Base-by-base conservation (phyloP, 768 basidiomycete species). In the Rhodosporidiobolus odoratus region DNA sequence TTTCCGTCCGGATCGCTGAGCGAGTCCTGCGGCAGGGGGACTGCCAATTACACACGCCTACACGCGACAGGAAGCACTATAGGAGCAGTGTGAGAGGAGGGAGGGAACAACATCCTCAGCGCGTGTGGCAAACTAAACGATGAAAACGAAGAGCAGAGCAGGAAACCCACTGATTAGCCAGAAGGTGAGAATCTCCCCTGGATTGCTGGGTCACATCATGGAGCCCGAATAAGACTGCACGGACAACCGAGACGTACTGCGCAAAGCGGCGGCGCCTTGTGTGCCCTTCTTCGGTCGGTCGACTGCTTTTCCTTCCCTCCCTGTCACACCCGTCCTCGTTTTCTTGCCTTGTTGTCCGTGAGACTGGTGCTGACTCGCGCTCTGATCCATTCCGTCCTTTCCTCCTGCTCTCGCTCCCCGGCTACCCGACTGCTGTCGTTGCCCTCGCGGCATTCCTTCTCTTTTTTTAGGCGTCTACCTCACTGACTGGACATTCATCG, bases 401-500 rank as follows among this genome's bases (percentile, higher is more conserved):
- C 48, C 54, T 16, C 8, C 2, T 40, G 2, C 45, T 41, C 30
- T 15, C 12, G 8, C 25, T 1, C 25, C 13, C 35, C 13, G 57
- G 5, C 37, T 21, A 21, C 13, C 47, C 23, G 27, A 23, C 9
- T n/a, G 21, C 23, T 23, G 43, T 13, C 43, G 43, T 45, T 23
- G 43, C 43, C 43, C 43, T 12, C 43, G 43, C 43, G 12, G 43
- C 0, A 25, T 65, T 32, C 50, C 52, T 66, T 37, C 17, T 32
- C 53, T 38, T 66, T 37, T 17, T 30, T 9, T n/a, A 96, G 95
- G 96, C 76, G 90, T 97, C 64, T 97, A 95, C 82, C 85, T 99
- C 35, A 94, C 95, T 10, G 91, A 90, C 12, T 83, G 98, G 71
- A 94, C 93, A n/a, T 97, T 98, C 80, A 95, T 96, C 78, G 92